These are phyloP conservation scores for Wilhelminamyces savonicus DNA, from an alignment of 805 yeast species.

Conservation along the genomic window DNA sequence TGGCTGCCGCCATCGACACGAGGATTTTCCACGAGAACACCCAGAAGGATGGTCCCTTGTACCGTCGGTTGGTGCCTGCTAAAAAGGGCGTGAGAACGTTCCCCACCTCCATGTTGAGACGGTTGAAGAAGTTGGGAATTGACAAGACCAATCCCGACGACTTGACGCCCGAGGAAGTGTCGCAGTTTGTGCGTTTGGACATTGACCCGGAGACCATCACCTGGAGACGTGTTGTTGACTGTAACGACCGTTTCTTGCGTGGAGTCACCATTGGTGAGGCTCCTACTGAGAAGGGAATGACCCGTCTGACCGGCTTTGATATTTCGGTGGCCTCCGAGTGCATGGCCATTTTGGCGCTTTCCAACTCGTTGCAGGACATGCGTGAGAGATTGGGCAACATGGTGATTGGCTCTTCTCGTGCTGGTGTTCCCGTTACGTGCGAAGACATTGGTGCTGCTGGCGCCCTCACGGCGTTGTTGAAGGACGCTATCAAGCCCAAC, in stretches of 20 bases:
- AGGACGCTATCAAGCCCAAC: slow-evolving; percentile 80
- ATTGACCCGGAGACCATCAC: slow-evolving; percentile 76
- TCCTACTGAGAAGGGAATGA: slow-evolving; percentile 71
- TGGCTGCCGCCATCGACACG: slow-evolving; percentile 83
- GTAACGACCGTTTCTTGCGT: slow-evolving; percentile 75
- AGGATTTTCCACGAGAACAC: slow-evolving; percentile 80
- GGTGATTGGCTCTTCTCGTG: slow-evolving; percentile 63
- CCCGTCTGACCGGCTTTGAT: slow-evolving; percentile 73
- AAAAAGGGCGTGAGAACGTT: slow-evolving; percentile 67
- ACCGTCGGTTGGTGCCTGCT: slow-evolving; percentile 68
- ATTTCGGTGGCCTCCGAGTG: slow-evolving; percentile 81
- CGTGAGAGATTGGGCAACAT: slow-evolving; percentile 69
- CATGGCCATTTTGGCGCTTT: slow-evolving; percentile 79
- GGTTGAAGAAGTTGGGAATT: slow-evolving; percentile 65
- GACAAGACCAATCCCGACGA: slow-evolving; percentile 65
- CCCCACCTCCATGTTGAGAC: slow-evolving; percentile 59
- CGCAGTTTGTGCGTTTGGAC: slow-evolving; percentile 61
- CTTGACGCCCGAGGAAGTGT: slow-evolving; percentile 62
- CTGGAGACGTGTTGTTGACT: slow-evolving; percentile 80
- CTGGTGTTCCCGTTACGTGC: slow-evolving; percentile 72
- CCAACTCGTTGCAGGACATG: slow-evolving; percentile 64
- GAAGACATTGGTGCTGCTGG: slow-evolving; percentile 86
- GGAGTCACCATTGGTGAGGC: slow-evolving; percentile 77
- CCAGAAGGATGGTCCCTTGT: slow-evolving; percentile 67
- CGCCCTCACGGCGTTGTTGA: slow-evolving; percentile 73